Evolutionary conservation across 805 yeast genomes (phyloP).

Genomic region (Schwanniomyces occidentalis): DNA sequence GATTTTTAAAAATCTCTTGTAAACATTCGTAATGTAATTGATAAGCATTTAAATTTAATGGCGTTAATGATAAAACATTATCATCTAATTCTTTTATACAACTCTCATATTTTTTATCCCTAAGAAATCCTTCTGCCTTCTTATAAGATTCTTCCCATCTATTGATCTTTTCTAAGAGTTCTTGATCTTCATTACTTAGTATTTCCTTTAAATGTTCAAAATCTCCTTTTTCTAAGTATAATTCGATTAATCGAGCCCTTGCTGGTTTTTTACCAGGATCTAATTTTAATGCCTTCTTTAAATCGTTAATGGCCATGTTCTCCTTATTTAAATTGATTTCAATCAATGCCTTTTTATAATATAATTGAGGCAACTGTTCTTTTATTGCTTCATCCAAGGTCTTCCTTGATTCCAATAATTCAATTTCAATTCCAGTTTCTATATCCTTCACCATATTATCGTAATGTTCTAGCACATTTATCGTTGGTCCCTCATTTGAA

Average conservation of each 20-base stretch:
- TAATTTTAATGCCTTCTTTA: constrained; percentile 46
- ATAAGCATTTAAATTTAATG: constrained; percentile 40
- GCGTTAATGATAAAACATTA: constrained; percentile 35
- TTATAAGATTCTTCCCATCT: constrained; percentile 16
- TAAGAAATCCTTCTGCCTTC: constrained; percentile 12
- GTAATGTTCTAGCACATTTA: constrained; percentile 25
- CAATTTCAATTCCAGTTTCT: constrained; percentile 8
- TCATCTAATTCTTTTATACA: constrained; percentile 29
- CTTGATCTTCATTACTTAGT: constrained; percentile 12
- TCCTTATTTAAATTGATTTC: constrained; percentile 59
- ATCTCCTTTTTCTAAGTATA: constrained; percentile 55
- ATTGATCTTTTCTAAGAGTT: constrained; percentile 14
- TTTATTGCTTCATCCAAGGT: constrained; percentile 6
- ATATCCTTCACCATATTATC: constrained; percentile 18
- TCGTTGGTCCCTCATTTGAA: constrained; percentile 30
- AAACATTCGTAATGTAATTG: constrained; percentile 29
- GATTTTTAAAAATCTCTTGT: constrained; percentile 11
- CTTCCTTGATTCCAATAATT: neutral
- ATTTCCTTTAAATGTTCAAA: constrained; percentile 29
- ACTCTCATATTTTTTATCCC: constrained; percentile 7
- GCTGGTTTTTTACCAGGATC: constrained; percentile 49
- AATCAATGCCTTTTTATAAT: constrained; percentile 61
- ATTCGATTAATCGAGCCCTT: constrained; percentile 45
- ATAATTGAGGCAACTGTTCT: constrained; percentile 41
- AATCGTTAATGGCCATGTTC: constrained; percentile 50